Conservation (phyloP, 2,329 filamentous ascomycete species). For the Zelopaecilomyces penicillatus region DNA sequence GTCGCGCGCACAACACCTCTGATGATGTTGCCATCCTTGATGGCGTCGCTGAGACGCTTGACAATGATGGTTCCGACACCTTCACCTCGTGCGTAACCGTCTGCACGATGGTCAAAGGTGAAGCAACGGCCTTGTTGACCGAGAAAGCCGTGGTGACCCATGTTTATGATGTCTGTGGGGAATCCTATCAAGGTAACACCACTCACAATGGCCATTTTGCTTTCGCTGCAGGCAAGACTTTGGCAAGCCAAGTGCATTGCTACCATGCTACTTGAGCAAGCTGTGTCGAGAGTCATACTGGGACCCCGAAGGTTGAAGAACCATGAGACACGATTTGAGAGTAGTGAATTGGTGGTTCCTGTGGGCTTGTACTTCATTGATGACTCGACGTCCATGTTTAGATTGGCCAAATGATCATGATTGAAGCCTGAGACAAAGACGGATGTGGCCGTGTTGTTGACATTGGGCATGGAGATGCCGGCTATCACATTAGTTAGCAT, state of each 20-base stretch:
- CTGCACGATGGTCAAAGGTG: constrained; percentile 30
- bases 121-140: constrained; percentile 7
- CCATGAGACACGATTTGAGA: constrained; percentile 39
- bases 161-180: constrained; percentile 7
- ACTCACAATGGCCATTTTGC: constrained; percentile 27
- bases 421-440: constrained; percentile 5
- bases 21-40: constrained; percentile 33
- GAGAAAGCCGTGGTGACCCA: constrained; percentile 4
- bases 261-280: constrained; percentile 39
- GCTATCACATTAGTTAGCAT: neutral
- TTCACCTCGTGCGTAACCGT: constrained; percentile 41
- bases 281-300: constrained; percentile 42
- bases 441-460: constrained; percentile 1
- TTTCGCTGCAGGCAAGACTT: constrained; percentile 16
- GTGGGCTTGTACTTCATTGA: constrained; percentile 33
- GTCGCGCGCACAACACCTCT: constrained; percentile 26
- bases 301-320: constrained; percentile 39
- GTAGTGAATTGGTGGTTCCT: constrained; percentile 32
- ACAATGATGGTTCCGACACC: constrained; percentile 31
- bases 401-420: constrained; percentile 2
- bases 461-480: neutral
- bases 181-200: constrained; percentile 33
- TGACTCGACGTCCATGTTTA: constrained; percentile 14
- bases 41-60: constrained; percentile 34
- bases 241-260: constrained; percentile 34